Evolutionary conservation across 179 eudicot species (phyloP).

Genomic region (Beta corolliflora): DNA sequence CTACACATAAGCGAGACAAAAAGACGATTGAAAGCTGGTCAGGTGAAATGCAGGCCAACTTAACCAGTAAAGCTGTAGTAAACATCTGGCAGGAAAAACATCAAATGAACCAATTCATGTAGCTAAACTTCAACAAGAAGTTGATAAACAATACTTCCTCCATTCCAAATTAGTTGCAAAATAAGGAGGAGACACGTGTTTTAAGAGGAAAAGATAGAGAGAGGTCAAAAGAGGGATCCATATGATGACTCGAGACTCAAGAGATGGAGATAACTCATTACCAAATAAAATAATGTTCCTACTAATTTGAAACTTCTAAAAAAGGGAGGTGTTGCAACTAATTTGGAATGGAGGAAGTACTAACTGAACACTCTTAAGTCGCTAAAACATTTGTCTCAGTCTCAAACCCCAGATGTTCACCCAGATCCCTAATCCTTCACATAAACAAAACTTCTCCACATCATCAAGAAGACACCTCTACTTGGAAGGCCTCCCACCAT

Average conservation of each 20-base stretch:
- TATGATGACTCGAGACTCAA: too few species aligned
- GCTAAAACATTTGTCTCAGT: neutral
- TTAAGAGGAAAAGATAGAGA: too few species aligned
- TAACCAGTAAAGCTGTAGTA: neutral
- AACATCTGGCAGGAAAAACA: neutral
- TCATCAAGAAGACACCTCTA: neutral
- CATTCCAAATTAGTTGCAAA: too few species aligned
- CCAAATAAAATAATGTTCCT: too few species aligned
- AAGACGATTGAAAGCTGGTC: neutral
- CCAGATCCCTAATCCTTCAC: neutral
- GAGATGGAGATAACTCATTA: too few species aligned
- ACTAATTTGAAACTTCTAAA: too few species aligned
- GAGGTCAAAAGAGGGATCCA: too few species aligned
- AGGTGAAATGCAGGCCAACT: neutral
- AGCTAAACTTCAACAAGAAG: neutral
- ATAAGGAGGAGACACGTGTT: too few species aligned
- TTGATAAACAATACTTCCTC: neutral
- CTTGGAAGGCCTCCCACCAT: neutral
- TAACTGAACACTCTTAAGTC: neutral
- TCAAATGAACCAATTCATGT: neutral
- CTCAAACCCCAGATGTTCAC: neutral
- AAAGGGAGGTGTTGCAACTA: too few species aligned
- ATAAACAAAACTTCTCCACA: neutral
- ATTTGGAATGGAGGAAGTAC: neutral
- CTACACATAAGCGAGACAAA: neutral